phyloP scores from a whole-genome alignment of 371 early-diverging fungal genomes.

The Apophysomyces trapeziformis region DNA sequence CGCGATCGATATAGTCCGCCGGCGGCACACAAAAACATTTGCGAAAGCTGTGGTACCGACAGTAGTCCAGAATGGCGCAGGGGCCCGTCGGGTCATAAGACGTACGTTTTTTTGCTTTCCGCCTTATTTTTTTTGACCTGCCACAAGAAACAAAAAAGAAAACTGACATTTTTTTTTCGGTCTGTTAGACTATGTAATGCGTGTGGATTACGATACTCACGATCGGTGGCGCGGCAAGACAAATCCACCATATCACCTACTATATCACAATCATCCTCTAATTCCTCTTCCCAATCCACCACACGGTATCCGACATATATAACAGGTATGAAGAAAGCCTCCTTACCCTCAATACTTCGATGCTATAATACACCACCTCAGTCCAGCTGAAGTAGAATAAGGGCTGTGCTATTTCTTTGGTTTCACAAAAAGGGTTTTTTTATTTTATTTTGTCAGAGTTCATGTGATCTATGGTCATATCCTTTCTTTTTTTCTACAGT shows the following conservation, averaged over 20 bases:
- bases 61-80: slow-evolving; percentile 57
- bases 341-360: background rate
- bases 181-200: slow-evolving; percentile 49
- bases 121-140: background rate
- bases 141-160: too few relatives aligned
- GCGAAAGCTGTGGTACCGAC: slow-evolving; percentile 52
- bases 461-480: background rate
- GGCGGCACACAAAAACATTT: slow-evolving; percentile 25
- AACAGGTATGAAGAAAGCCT: background rate
- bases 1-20: slow-evolving; percentile 13
- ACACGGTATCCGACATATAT: background rate
- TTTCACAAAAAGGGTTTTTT: background rate
- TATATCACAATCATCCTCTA: background rate
- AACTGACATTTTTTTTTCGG: slow-evolving; percentile 4
- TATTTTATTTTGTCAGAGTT: too few relatives aligned
- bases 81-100: slow-evolving; percentile 56
- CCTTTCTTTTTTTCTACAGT: background rate
- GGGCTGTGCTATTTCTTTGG: background rate
- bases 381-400: background rate
- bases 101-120: slow-evolving; percentile 27
- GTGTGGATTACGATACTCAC: slow-evolving; percentile 50
- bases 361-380: background rate
- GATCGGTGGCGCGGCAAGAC: slow-evolving; percentile 47
- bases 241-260: slow-evolving; percentile 59
- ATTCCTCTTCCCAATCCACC: background rate